These are phyloP conservation scores for Plasmodium yoelii DNA, from an alignment of 169 alveolate species.

Conservation along the genomic window DNA sequence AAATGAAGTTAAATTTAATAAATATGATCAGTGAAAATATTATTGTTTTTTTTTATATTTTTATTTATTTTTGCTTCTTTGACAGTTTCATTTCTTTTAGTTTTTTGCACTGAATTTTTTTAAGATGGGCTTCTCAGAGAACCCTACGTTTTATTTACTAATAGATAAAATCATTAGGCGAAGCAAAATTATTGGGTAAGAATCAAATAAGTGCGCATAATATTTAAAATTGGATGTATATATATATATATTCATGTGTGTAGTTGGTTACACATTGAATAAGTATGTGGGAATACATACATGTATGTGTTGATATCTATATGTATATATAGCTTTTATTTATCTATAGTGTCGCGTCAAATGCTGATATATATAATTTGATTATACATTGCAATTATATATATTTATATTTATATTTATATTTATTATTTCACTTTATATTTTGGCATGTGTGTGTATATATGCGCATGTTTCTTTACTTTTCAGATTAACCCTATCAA, in stretches of 20 bases:
- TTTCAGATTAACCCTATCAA: slow-evolving; percentile 23
- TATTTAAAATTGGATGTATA: neutral
- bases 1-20: too few species aligned
- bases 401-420: neutral
- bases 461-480: neutral
- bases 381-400: neutral
- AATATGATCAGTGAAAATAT: too few species aligned
- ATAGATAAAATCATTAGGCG: slow-evolving; percentile 23
- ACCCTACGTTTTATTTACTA: slow-evolving; percentile 43
- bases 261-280: too few species aligned
- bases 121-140: slow-evolving; percentile 74
- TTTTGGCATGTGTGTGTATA: slow-evolving; percentile 1
- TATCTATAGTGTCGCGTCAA: neutral
- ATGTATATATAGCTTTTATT: neutral
- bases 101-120: slow-evolving; percentile 2
- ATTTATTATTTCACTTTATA: neutral
- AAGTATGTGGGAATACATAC: too few species aligned
- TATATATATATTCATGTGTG: neutral
- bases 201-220: neutral
- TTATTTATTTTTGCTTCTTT: neutral
- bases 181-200: slow-evolving; percentile 67
- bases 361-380: neutral
- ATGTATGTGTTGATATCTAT: neutral
- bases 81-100: neutral
- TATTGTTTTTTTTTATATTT: neutral